Percentiles rank a stretch among this genome's conserved stretches.
These are phyloP conservation scores for Abelmoschus esculentus DNA, from an alignment of 345 rosid genomes.

Conservation along the genomic window DNA sequence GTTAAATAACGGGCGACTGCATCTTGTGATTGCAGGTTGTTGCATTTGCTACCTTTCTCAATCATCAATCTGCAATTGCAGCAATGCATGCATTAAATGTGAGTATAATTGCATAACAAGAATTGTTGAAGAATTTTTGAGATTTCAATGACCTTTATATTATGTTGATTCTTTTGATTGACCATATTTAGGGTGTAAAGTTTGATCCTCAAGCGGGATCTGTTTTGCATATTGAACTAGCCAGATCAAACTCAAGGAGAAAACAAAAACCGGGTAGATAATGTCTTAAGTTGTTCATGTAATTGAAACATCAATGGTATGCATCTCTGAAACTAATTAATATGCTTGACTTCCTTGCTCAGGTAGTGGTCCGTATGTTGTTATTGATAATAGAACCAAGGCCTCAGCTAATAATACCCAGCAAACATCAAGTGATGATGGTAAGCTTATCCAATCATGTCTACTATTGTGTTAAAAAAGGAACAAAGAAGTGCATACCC, in stretches of 20 bases:
- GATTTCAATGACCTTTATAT: not conserved
- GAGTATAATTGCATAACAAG: conserved; percentile 16
- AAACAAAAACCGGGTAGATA: conserved; percentile 54
- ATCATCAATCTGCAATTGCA: conserved; percentile 61
- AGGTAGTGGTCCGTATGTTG: conserved; percentile 71
- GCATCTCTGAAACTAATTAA: not conserved
- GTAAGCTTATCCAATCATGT: conserved; percentile 28
- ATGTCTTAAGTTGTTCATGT: not conserved
- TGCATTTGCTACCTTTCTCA: conserved; percentile 78
- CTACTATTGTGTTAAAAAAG: not conserved
- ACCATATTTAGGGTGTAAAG: conserved; percentile 53
- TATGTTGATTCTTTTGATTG: conserved; percentile 9
- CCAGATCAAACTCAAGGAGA: conserved; percentile 79
- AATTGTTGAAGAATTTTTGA: not conserved
- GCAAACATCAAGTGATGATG: conserved; percentile 50
- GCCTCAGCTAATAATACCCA: conserved; percentile 28
- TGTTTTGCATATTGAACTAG: conserved; percentile 69
- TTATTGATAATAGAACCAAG: conserved; percentile 53
- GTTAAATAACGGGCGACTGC: not conserved
- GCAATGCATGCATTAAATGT: conserved; percentile 71
- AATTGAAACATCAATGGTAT: not conserved
- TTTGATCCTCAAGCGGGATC: conserved; percentile 82
- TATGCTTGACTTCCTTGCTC: conserved; percentile 9
- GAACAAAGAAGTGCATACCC: not conserved
- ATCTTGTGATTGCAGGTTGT: conserved; percentile 48